Percentiles rank a stretch among this genome's conserved stretches.
These are phyloP conservation scores for Dendrobium officinale DNA, from an alignment of 106 monocot genomes.

Conservation along the genomic window DNA sequence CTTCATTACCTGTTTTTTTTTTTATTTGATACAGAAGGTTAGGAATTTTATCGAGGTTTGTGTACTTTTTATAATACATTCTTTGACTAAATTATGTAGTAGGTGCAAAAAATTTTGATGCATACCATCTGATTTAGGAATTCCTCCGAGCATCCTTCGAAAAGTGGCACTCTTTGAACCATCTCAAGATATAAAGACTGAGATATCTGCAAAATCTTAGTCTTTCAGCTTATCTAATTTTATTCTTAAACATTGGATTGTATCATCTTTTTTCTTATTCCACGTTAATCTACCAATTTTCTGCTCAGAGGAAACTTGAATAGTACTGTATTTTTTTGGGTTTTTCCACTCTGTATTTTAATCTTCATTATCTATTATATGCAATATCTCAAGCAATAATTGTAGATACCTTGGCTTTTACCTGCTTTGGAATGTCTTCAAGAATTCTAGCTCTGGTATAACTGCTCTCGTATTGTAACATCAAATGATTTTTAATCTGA, in stretches of 20 bases:
- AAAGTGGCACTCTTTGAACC: constrained; percentile 12
- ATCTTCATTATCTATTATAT: background rate
- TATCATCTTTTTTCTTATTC: background rate
- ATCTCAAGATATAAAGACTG: constrained; percentile 12
- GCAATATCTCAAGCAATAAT: background rate
- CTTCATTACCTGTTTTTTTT: constrained; percentile 46
- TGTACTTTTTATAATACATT: constrained; percentile 3
- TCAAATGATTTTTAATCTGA: constrained; percentile 10
- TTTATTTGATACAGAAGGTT: background rate
- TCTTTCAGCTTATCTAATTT: background rate
- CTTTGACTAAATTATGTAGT: background rate
- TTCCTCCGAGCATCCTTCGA: constrained; percentile 52
- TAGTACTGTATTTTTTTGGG: too few species aligned
- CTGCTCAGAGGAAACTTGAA: too few species aligned
- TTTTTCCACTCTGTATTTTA: background rate
- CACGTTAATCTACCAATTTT: background rate
- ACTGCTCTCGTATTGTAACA: constrained; percentile 13
- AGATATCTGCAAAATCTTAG: constrained; percentile 12
- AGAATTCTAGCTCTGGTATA: constrained; percentile 9
- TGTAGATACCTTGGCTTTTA: background rate
- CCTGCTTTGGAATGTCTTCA: constrained; percentile 13
- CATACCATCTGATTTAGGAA: constrained; percentile 73
- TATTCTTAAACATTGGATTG: background rate
- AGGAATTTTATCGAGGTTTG: background rate
- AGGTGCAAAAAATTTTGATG: background rate